These are phyloP conservation scores for Geotrichum carabidarum DNA, from an alignment of 1,139 yeast species.

Conservation along the genomic window DNA sequence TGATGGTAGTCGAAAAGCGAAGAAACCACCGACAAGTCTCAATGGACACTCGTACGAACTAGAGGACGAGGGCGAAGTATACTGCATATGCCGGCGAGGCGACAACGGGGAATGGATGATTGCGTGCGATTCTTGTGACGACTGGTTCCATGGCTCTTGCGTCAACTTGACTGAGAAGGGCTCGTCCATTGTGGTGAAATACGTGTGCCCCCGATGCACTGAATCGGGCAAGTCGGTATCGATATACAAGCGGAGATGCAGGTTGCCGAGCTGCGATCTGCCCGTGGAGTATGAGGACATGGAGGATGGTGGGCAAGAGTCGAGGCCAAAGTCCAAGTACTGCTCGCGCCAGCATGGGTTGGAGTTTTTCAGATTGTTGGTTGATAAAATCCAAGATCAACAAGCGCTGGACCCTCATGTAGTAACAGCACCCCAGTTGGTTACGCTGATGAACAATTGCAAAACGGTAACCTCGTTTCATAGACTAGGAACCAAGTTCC, in stretches of 20 bases:
- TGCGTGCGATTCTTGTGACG: constrained; percentile 92
- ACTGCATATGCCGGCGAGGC: constrained; percentile 72
- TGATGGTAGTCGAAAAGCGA: background rate
- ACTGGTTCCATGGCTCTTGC: constrained; percentile 88
- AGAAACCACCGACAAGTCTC: background rate
- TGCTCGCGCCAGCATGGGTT: constrained; percentile 73
- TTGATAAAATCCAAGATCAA: constrained; percentile 16
- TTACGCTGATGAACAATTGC: constrained; percentile 40
- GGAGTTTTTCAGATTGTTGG: constrained; percentile 43
- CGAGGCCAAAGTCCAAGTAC: constrained; percentile 51
- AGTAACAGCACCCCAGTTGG: constrained; percentile 24
- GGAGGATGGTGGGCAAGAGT: constrained; percentile 22
- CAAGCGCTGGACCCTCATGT: constrained; percentile 20
- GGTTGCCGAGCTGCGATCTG: constrained; percentile 53
- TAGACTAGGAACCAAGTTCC: constrained; percentile 32
- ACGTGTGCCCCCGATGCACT: constrained; percentile 71
- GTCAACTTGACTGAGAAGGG: constrained; percentile 54
- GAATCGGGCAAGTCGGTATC: constrained; percentile 44
- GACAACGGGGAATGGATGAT: constrained; percentile 80
- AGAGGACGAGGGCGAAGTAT: constrained; percentile 31
- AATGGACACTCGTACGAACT: background rate
- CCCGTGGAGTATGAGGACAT: constrained; percentile 43
- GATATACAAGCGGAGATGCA: constrained; percentile 71
- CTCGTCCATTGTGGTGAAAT: constrained; percentile 57
- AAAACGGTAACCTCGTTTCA: constrained; percentile 34